These are phyloP conservation scores for Centaurea solstitialis DNA, from an alignment of 129 eudicot genomes.

Conservation along the genomic window DNA sequence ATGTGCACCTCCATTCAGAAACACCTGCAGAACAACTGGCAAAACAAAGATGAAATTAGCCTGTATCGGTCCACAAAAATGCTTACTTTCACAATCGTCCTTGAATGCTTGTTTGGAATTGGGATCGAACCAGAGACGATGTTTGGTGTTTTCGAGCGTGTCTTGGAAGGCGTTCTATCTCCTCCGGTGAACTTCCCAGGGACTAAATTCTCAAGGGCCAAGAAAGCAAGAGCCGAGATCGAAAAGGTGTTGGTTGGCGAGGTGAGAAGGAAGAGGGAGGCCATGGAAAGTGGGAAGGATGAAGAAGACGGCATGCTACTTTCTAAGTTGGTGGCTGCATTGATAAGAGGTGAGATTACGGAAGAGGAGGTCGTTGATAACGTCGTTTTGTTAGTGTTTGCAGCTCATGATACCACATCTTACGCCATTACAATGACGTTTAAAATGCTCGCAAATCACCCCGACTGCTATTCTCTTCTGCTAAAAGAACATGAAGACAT, in stretches of 20 bases:
- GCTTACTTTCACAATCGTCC: constrained; percentile 64
- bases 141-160: constrained; percentile 64
- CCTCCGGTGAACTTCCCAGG: constrained; percentile 62
- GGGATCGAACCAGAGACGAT: constrained; percentile 40
- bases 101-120: constrained; percentile 77
- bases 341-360: constrained; percentile 70
- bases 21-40: constrained; percentile 60
- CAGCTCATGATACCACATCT: constrained; percentile 90
- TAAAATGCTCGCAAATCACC: constrained; percentile 73
- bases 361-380: constrained; percentile 87
- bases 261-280: constrained; percentile 59
- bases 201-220: constrained; percentile 69
- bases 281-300: constrained; percentile 39
- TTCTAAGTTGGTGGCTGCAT: constrained; percentile 51
- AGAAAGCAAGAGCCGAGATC: constrained; percentile 61
- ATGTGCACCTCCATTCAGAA: constrained; percentile 47
- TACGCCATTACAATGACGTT: constrained; percentile 85
- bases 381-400: constrained; percentile 75
- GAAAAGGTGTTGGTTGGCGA: constrained; percentile 46
- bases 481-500: constrained; percentile 70
- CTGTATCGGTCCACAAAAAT: constrained; percentile 52
- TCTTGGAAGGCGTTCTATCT: constrained; percentile 70
- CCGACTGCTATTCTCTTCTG: constrained; percentile 52
- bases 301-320: constrained; percentile 43
- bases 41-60: constrained; percentile 33